Base-by-base conservation (phyloP, 2,329 filamentous ascomycete genomes). In the Neonectria ditissima region DNA sequence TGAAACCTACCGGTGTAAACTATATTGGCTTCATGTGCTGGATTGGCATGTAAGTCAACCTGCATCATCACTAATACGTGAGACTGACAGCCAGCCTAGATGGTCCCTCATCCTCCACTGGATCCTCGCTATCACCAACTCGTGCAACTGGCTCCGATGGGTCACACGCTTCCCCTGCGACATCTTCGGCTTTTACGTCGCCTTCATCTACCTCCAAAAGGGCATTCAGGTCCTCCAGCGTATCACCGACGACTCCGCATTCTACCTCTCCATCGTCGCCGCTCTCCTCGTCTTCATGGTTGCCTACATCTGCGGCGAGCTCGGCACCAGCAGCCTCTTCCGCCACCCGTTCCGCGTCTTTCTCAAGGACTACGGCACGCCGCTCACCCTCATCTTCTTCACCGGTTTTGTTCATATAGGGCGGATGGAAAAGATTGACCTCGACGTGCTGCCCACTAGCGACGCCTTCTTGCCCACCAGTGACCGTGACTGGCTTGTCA, bases 151-250 rank as follows among this genome's bases (percentile, higher is more conserved):
- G 73, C 83, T 97, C n/a, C 90, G 89, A 74, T 97, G 94, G 78
- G 93, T 97, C 22, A 97, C 94, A 1, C 87, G 93, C 14, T 97
- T 97, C 76, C 93, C 93, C 24, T 97, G 94, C 80, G 94, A 97
- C 77, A 96, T 95, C 73, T 97, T 97, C 70, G 94, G 93, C 54
- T 97, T 97, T 80, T 97, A 97, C 76, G 93, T 97, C 51, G 93
- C 93, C 60, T 94, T 92, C 75, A 95, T 97, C 78, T 97, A 97
- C 76, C 84, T 97, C 20, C 93, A 97, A 75, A 97, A 97, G 79
- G 93, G 93, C 16, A 91, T 97, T 65, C 92, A 97, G 78, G 92
- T 97, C 14, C 85, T 97, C 20, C 90, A 89, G 45, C 86, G 91
- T 13, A 91, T 97, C 73, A 94, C 92, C 78, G 74, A 83, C 77